Conservation (phyloP, 1,284 basidiomycete genomes). For the Boletus smithii region DNA sequence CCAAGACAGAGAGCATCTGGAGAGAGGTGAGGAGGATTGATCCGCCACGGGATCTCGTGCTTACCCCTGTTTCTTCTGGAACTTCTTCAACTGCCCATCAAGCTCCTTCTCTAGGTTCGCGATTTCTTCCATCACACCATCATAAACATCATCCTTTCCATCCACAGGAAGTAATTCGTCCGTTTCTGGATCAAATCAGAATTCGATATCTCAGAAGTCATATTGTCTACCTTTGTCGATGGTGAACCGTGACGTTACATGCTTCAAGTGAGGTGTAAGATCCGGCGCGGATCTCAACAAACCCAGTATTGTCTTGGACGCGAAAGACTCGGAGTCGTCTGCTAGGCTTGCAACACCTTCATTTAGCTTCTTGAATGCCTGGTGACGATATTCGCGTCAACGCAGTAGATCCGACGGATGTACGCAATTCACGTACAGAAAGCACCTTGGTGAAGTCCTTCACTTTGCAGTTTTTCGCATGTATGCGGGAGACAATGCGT, state of each 20-base stretch:
- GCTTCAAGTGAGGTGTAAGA: constrained; percentile 63
- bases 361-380: constrained; percentile 78
- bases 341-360: constrained; percentile 63
- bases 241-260: constrained; percentile 70
- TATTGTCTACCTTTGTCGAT: constrained; percentile 54
- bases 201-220: constrained; percentile 8
- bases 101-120: constrained; percentile 64
- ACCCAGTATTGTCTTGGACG: constrained; percentile 70
- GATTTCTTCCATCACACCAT: constrained; percentile 72
- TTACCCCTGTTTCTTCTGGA: constrained; percentile 60
- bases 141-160: constrained; percentile 84
- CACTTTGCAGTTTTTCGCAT: constrained; percentile 85
- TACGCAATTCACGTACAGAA: constrained; percentile 43
- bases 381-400: constrained; percentile 8
- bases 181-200: constrained; percentile 40
- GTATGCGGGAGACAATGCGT: constrained; percentile 88
- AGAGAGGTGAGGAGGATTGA: constrained; percentile 7
- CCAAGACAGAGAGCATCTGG: constrained; percentile 58
- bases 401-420: not conserved
- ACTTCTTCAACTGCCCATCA: constrained; percentile 59
- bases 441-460: constrained; percentile 85
- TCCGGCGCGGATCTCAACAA: constrained; percentile 82
- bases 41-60: constrained; percentile 16
- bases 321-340: constrained; percentile 67
- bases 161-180: constrained; percentile 71